Evolutionary conservation across 176 grass and related monocot species (phyloP), one percentile per base, ranked within the genome.

Genomic region (Phoenix roebelenii): DNA sequence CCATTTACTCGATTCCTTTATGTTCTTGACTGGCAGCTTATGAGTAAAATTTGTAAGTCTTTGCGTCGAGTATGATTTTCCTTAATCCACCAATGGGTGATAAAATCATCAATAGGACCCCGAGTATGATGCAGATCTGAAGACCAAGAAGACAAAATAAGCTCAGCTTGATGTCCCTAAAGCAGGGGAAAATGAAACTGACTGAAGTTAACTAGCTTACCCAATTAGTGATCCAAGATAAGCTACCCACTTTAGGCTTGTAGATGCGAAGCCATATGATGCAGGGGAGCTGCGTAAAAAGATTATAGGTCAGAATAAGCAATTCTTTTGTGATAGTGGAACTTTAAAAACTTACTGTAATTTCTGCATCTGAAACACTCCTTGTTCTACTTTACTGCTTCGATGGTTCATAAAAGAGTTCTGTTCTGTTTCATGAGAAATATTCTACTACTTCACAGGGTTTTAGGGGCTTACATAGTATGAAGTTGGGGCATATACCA

Each of bases 151-250:
- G 35, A 5, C 35, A 44, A 44, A 44, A 44, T 14, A 44, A 44
- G 9, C 0, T 44, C 35, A 44, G 7, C 35, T 74, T n/a, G 52
- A 24, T 63, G 25, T 19, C 52, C 28, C 32, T 25, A 62, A 44
- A 65, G 54, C 56, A 59, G 51, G n/a, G 22, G 23, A 52, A 50
- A 32, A 54, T 22, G 26, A 58, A 63, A 18, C 19, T 29, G 28
- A 6, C 28, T 15, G 25, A 23, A 17, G 15, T 16, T 19, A 61
- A 5, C 7, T 55, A 5, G 23, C 48, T 61, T 89, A 95, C 90
- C 90, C 85, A 95, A 75, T 95, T 95, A 12, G 74, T 39, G 60
- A 75, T 52, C 90, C 90, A 95, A 23, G 90, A 95, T 52, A 95
- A 63, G 30, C 90, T 79, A 63, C 70, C 89, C 65, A 69, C 72